Conservation (phyloP, 352 stramenopile species). For the Albugo candida region DNA sequence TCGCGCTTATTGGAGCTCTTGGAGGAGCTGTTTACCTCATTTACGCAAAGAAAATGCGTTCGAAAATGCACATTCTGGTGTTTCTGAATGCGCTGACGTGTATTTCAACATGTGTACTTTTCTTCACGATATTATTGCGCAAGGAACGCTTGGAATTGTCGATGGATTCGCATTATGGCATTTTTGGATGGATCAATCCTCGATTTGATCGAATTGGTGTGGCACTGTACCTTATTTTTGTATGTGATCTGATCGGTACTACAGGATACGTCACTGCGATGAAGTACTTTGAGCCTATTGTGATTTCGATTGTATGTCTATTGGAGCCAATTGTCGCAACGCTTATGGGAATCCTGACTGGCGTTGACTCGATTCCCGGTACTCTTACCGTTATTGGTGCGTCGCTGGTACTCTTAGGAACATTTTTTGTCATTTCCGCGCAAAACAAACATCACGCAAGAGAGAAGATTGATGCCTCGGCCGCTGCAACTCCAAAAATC, state of each 20-base stretch:
- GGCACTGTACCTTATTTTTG: slow-evolving; percentile 66
- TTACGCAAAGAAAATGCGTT: slow-evolving; percentile 48
- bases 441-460: slow-evolving; percentile 66
- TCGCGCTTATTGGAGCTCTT: slow-evolving; percentile 42
- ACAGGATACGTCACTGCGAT: slow-evolving; percentile 83
- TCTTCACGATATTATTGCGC: slow-evolving; percentile 37
- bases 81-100: slow-evolving; percentile 41
- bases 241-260: slow-evolving; percentile 76
- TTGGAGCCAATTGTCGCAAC: slow-evolving; percentile 76
- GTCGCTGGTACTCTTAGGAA: slow-evolving; percentile 55
- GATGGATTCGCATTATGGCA: slow-evolving; percentile 30
- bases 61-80: slow-evolving; percentile 47
- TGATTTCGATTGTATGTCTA: slow-evolving; percentile 73
- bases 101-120: slow-evolving; percentile 26
- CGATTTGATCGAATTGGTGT: slow-evolving; percentile 32
- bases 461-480: slow-evolving; percentile 30
- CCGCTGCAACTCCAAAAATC: slow-evolving; percentile 31
- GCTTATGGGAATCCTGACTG: slow-evolving; percentile 44
- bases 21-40: slow-evolving; percentile 63
- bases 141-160: slow-evolving; percentile 41
- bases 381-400: slow-evolving; percentile 48
- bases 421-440: slow-evolving; percentile 52
- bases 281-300: slow-evolving; percentile 86
- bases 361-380: slow-evolving; percentile 56
- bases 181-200: slow-evolving; percentile 71